Percentiles rank a stretch among this genome's conserved stretches.
These are phyloP conservation scores for Moricandia moricandioides DNA, from an alignment of 345 rosid species.

Conservation along the genomic window DNA sequence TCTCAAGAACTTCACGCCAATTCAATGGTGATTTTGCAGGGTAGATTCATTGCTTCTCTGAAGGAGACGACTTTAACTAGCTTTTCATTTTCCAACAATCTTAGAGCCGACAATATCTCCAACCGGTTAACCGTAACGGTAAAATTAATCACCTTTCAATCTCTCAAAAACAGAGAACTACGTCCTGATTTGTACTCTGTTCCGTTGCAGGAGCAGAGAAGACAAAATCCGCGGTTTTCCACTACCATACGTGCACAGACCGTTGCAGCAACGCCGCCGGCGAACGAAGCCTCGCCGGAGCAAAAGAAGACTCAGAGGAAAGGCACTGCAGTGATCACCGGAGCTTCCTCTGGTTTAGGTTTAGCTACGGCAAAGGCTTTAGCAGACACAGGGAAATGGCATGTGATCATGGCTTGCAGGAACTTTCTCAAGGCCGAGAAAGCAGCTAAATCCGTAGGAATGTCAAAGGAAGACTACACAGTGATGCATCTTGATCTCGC, in stretches of 20 bases:
- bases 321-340: conserved; percentile 74
- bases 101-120: conserved; percentile 49
- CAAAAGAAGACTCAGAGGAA: conserved; percentile 77
- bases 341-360: conserved; percentile 93
- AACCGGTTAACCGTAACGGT: conserved; percentile 63
- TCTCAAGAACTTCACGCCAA: not conserved
- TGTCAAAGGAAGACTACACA: conserved; percentile 74
- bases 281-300: conserved; percentile 45
- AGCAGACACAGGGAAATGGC: conserved; percentile 89
- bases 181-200: conserved; percentile 1
- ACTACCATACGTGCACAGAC: conserved; percentile 53
- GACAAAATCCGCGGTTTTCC: not conserved
- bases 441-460: conserved; percentile 81
- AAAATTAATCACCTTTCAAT: not conserved
- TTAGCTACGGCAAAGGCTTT: conserved; percentile 84
- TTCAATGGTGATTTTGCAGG: conserved; percentile 47
- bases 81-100: conserved; percentile 52
- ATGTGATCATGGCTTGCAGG: conserved; percentile 89
- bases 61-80: conserved; percentile 77
- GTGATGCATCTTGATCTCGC: conserved; percentile 94
- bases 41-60: conserved; percentile 49
- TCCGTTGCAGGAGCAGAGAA: conserved; percentile 27
- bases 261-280: conserved; percentile 47
- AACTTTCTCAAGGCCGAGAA: conserved; percentile 88
- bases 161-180: not conserved